Evolutionary conservation across 805 yeast species (phyloP).

Genomic region (Metschnikowia cubensis): DNA sequence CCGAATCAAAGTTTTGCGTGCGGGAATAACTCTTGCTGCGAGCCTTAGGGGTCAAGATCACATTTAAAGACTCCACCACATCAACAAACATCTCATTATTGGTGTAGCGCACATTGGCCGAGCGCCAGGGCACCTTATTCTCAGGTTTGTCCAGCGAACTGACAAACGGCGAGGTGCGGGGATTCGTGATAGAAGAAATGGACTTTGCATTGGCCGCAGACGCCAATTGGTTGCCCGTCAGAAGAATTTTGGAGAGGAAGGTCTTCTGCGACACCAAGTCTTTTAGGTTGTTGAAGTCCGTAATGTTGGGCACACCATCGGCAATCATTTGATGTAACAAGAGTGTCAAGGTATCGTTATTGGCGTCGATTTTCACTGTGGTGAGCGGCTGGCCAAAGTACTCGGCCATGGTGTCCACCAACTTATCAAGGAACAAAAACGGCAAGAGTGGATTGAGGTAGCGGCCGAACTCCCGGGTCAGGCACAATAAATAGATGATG

Average conservation of each 20-base stretch:
- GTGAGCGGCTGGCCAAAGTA: slow-evolving; percentile 58
- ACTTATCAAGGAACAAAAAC: slow-evolving; percentile 45
- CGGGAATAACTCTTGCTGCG: slow-evolving; percentile 9
- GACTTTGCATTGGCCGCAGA: slow-evolving; percentile 22
- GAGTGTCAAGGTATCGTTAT: slow-evolving; percentile 66
- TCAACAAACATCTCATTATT: slow-evolving; percentile 87
- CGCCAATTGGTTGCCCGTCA: slow-evolving; percentile 36
- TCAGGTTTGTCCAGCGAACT: slow-evolving; percentile 7
- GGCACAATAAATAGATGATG: slow-evolving; percentile 27
- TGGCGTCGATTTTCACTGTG: slow-evolving; percentile 56
- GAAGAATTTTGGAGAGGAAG: slow-evolving; percentile 49
- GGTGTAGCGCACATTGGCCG: slow-evolving; percentile 61
- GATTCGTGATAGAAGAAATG: slow-evolving; percentile 16
- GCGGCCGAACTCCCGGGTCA: slow-evolving; percentile 7
- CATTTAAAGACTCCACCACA: slow-evolving; percentile 59
- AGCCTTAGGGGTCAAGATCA: slow-evolving; percentile 38
- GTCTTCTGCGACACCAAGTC: slow-evolving; percentile 67
- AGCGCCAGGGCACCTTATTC: slow-evolving; percentile 68
- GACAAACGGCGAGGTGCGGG: slow-evolving; percentile 2
- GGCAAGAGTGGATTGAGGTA: slow-evolving; percentile 50
- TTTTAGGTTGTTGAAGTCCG: slow-evolving; percentile 66
- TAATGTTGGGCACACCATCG: slow-evolving; percentile 66
- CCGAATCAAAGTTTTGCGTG: slow-evolving; percentile 19
- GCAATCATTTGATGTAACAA: slow-evolving; percentile 76
- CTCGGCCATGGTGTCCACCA: slow-evolving; percentile 50